phyloP scores from a whole-genome alignment of 1,139 yeast genomes.

The Saccharomyces hybrid region DNA sequence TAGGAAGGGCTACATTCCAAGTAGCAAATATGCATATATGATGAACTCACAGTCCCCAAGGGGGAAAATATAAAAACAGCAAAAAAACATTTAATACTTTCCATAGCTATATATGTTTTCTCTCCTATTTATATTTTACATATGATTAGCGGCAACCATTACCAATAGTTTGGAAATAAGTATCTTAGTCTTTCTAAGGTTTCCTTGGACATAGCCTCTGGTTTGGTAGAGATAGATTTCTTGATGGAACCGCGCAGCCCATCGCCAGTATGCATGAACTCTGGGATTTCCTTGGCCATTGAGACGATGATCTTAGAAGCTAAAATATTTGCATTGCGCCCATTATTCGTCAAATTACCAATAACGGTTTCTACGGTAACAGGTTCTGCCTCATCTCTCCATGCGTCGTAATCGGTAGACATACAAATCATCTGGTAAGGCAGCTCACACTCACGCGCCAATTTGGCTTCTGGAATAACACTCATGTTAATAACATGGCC shows the following conservation, averaged over 20 bases:
- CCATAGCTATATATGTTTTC: neutral
- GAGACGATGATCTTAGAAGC: constrained; percentile 63
- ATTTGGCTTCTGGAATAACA: constrained; percentile 88
- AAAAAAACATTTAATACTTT: neutral
- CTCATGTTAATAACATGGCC: constrained; percentile 96
- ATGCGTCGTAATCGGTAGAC: constrained; percentile 98
- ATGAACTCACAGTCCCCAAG: constrained; percentile 38
- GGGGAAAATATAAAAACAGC: constrained; percentile 22
- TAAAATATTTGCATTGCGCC: constrained; percentile 73
- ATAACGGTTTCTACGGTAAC: constrained; percentile 96
- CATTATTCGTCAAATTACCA: constrained; percentile 80
- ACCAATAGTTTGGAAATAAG: constrained; percentile 93
- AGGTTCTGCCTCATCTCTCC: constrained; percentile 93
- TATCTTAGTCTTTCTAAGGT: constrained; percentile 73
- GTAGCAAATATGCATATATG: constrained; percentile 38
- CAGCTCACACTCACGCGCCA: constrained; percentile 95
- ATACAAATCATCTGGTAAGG: constrained; percentile 97
- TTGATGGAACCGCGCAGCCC: constrained; percentile 72
- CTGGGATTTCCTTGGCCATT: constrained; percentile 53
- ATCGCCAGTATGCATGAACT: constrained; percentile 54
- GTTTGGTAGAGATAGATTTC: constrained; percentile 70
- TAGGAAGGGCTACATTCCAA: constrained; percentile 34
- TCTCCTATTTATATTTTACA: neutral
- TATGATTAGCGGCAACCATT: constrained; percentile 10
- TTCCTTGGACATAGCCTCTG: constrained; percentile 67